Percentiles rank a stretch among this genome's conserved stretches.
phyloP scores from a whole-genome alignment of 352 stramenopile species.

The Pythium aquatile region DNA sequence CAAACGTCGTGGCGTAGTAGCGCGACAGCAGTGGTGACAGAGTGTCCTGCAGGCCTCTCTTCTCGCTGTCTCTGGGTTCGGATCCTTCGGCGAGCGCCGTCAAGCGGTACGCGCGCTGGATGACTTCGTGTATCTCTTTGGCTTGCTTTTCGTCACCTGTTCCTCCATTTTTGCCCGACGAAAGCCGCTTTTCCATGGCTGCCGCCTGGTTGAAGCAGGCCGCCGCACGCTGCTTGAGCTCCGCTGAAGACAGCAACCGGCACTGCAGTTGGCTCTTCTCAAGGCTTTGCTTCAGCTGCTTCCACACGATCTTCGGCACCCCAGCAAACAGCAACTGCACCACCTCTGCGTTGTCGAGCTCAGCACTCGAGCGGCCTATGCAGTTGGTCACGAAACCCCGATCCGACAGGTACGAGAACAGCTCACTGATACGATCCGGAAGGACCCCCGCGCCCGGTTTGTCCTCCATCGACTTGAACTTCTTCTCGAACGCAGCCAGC shows the following conservation, averaged over 20 bases:
- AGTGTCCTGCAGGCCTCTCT: background rate
- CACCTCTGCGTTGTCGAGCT: background rate
- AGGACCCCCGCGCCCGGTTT: constrained; percentile 11
- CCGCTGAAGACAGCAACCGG: constrained; percentile 4
- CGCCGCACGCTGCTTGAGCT: constrained; percentile 16
- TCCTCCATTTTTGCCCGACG: background rate
- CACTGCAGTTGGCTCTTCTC: constrained; percentile 17
- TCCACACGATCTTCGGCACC: constrained; percentile 8
- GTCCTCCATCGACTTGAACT: constrained; percentile 48
- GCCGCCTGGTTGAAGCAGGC: constrained; percentile 26
- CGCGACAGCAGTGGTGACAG: constrained; percentile 17
- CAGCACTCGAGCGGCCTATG: no score
- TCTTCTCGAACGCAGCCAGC: constrained; percentile 42
- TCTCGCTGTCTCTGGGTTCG: background rate
- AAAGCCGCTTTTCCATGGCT: constrained; percentile 18
- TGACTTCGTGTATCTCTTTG: constrained; percentile 18
- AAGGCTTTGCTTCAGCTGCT: constrained; percentile 12
- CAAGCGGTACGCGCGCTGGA: constrained; percentile 27
- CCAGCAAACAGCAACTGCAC: constrained; percentile 1
- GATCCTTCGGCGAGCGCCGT: constrained; percentile 14
- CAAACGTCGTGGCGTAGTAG: constrained; percentile 20
- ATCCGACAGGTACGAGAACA: constrained; percentile 19
- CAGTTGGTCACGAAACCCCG: constrained; percentile 15
- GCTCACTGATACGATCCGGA: background rate
- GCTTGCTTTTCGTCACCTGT: constrained; percentile 1